Conservation (phyloP, 2,329 filamentous ascomycete genomes). For the Neurospora sp. region DNA sequence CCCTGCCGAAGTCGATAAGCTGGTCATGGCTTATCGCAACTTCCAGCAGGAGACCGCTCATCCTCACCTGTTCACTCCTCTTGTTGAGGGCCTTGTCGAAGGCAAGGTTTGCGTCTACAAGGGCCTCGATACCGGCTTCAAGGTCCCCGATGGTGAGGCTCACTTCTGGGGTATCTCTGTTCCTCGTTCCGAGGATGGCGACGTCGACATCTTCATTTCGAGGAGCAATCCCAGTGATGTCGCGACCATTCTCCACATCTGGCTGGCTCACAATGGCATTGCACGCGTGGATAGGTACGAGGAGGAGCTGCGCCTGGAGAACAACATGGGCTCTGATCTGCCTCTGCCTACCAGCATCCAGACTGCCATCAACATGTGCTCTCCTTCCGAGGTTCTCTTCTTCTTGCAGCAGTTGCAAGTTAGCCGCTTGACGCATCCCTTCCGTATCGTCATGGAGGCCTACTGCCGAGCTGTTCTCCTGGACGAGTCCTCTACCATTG, state of each 20-base stretch:
- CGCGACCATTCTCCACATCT: conserved; percentile 26
- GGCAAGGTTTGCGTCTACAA: conserved; percentile 21
- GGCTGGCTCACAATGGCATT: conserved; percentile 27
- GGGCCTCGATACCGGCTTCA: conserved; percentile 28
- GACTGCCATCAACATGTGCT: conserved; percentile 19
- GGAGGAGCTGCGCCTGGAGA: conserved; percentile 21
- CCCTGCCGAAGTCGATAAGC: conserved; percentile 18
- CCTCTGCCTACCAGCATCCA: conserved; percentile 21
- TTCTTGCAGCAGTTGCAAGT: conserved; percentile 24
- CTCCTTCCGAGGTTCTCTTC: conserved; percentile 22
- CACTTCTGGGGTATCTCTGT: conserved; percentile 27
- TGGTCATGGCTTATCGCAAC: conserved; percentile 16
- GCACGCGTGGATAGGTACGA: conserved; percentile 24
- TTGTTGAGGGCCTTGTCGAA: conserved; percentile 20
- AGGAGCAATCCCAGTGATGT: conserved; percentile 22
- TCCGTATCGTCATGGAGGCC: conserved; percentile 19
- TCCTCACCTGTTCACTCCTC: conserved; percentile 16
- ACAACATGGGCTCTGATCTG: conserved; percentile 3
- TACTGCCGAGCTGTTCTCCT: conserved; percentile 20
- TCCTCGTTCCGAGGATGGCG: conserved; percentile 8
- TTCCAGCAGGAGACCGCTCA: conserved; percentile 14
- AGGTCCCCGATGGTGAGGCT: conserved; percentile 19
- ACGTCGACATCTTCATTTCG: conserved; percentile 27
- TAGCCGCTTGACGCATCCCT: conserved; percentile 14
- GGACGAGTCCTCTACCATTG: conserved; percentile 16